These are phyloP conservation scores for Phlebiopsis flavidoalba DNA, from an alignment of 768 basidiomycete genomes.

Conservation along the genomic window DNA sequence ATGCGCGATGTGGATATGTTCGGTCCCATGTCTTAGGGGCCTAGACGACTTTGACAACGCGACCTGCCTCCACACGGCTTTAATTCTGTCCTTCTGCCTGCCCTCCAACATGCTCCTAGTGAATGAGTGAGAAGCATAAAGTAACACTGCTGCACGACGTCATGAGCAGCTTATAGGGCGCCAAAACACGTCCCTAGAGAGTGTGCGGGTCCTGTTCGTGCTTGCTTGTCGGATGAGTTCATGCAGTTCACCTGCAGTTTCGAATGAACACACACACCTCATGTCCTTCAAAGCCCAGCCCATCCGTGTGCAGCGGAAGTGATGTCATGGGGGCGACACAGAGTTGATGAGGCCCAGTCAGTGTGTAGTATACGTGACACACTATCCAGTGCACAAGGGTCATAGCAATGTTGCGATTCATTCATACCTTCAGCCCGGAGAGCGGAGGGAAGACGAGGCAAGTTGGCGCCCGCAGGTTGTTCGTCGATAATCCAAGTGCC, in stretches of 20 bases:
- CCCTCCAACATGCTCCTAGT: background rate
- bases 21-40: background rate
- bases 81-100: background rate
- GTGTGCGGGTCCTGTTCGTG: background rate
- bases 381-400: background rate
- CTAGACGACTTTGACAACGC: background rate
- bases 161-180: background rate
- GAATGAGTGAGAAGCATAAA: background rate
- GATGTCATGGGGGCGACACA: background rate
- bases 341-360: background rate
- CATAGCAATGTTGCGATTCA: background rate
- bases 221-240: background rate
- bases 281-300: background rate
- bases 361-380: background rate
- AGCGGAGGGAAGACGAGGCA: background rate
- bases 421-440: background rate
- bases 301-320: background rate
- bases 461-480: background rate
- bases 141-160: background rate
- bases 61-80: background rate
- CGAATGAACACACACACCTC: background rate
- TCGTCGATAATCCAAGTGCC: background rate
- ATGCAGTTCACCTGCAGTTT: background rate
- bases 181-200: background rate
- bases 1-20: background rate